phyloP scores from a whole-genome alignment of 2,329 filamentous ascomycete species.

The Trematosphaeria pertusa region DNA sequence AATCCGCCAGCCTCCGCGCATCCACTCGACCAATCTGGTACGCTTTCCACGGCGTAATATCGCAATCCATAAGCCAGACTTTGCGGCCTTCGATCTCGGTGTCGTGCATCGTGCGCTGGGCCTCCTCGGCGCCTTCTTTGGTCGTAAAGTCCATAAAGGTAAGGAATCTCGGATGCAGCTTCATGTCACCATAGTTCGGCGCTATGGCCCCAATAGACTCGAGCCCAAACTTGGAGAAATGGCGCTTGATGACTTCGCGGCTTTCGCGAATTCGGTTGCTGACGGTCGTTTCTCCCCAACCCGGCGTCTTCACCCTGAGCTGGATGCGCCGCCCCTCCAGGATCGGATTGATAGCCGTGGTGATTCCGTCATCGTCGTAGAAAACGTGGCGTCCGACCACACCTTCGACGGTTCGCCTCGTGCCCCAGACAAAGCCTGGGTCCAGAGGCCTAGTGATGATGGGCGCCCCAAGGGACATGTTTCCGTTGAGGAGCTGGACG shows the following conservation, averaged over 20 bases:
- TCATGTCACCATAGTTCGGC: slow-evolving; percentile 15
- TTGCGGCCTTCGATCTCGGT: slow-evolving; percentile 21
- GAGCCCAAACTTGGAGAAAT: slow-evolving; percentile 24
- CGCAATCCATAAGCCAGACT: slow-evolving; percentile 8
- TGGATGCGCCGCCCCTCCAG: slow-evolving; percentile 29
- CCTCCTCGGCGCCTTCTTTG: slow-evolving; percentile 28
- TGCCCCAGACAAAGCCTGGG: slow-evolving; percentile 18
- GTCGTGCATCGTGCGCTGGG: slow-evolving; percentile 18
- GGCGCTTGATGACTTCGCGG: slow-evolving; percentile 12
- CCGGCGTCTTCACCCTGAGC: slow-evolving; percentile 24
- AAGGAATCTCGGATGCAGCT: slow-evolving; percentile 17
- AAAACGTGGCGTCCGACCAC: slow-evolving; percentile 9
- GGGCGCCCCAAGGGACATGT: neutral
- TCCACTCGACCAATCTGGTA: slow-evolving; percentile 23
- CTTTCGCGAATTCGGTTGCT: slow-evolving; percentile 3
- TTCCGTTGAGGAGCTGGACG: slow-evolving; percentile 12
- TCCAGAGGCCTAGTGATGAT: slow-evolving; percentile 11
- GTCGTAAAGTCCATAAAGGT: slow-evolving; percentile 31
- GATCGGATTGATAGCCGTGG: slow-evolving; percentile 19
- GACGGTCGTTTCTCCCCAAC: slow-evolving; percentile 18
- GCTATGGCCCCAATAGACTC: slow-evolving; percentile 18
- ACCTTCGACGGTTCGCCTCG: neutral
- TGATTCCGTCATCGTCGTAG: slow-evolving; percentile 14
- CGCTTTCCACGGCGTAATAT: slow-evolving; percentile 14
- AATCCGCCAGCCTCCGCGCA: slow-evolving; percentile 12